Evolutionary conservation across 176 grass and related monocot genomes (phyloP), one percentile per base, ranked within the genome.

Genomic region (Ampelocalamus luodianensis): DNA sequence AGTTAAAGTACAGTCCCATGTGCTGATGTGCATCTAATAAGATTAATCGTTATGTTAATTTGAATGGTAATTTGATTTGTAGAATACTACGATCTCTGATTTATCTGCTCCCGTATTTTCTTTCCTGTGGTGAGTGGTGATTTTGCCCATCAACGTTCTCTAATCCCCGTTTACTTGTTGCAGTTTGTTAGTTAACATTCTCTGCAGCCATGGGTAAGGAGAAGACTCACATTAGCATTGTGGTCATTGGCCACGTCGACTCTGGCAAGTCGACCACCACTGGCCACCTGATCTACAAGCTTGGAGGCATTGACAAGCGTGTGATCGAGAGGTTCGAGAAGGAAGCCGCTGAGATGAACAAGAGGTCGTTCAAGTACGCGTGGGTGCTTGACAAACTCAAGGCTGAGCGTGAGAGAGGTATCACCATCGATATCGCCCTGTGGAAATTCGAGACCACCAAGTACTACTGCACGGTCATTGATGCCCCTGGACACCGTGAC

Each of bases 221-320:
- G 44, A 45, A 45, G 44, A 12, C 10, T 10, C 44, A 45, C 80
- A 94, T 94, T 50, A 94, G 43, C 84, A 89, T 95, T 10, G 93
- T 95, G 68, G 90, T 95, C 82, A 95, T 95, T 83, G 93, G 93
- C 78, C 93, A 95, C 0, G 90, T 92, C 11, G 90, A 95, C 88
- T 95, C 93, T 48, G 93, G 93, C n/a, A 95, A 95, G 65, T 95
- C 93, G 2, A 95, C 93, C 54, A 95, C 93, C 87, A 92, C 93
- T 63, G 93, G 93, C 7, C 93, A 95, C 79, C 85, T 95, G 54
- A 95, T 95, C 75, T 95, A 95, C 85, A 95, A 95, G 87, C 85
- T 95, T 53, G 93, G 93, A 42, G 39, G 39, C 39, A 42, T 42
- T 42, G 39, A 42, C 39, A 42, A 42, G 39, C 39, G 39, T 42